Conservation (phyloP, 2,329 filamentous ascomycete species). For the Sporothrix brasiliensis region DNA sequence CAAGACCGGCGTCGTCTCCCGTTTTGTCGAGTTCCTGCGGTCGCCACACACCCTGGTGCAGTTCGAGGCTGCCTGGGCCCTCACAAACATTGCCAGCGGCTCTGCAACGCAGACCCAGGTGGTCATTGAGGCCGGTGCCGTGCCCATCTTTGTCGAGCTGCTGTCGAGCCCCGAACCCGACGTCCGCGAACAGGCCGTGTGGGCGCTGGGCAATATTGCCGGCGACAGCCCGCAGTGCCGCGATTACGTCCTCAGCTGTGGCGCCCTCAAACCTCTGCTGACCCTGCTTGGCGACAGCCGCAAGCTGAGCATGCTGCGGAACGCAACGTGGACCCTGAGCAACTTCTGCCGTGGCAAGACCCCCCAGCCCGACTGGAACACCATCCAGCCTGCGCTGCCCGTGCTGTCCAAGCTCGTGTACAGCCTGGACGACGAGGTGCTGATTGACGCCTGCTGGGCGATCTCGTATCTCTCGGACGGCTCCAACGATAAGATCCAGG, state of each 20-base stretch:
- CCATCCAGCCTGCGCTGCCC: constrained; percentile 89
- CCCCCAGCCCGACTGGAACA: constrained; percentile 96
- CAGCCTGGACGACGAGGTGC: constrained; percentile 94
- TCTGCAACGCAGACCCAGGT: constrained; percentile 98
- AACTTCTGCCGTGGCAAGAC: constrained; percentile 99
- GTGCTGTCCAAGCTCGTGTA: constrained; percentile 97
- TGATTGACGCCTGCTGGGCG: constrained; percentile 99
- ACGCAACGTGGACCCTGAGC: constrained; percentile 98
- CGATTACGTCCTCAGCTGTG: constrained; percentile 91
- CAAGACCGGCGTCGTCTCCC: constrained; percentile 95
- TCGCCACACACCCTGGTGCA: constrained; percentile 98
- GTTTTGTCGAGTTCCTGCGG: constrained; percentile 97
- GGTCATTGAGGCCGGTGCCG: constrained; percentile 95
- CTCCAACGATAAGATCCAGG: constrained; percentile 98
- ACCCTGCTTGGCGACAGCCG: constrained; percentile 92
- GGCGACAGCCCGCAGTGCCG: constrained; percentile 97
- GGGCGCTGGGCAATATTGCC: constrained; percentile 98
- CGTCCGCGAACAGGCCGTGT: constrained; percentile 96
- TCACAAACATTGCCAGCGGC: constrained; percentile 98
- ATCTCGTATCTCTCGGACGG: constrained; percentile 98
- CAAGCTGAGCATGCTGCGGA: constrained; percentile 98
- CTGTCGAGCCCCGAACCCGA: constrained; percentile 94
- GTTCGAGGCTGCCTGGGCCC: constrained; percentile 97
- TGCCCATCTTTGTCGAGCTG: constrained; percentile 97
- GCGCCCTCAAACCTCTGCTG: constrained; percentile 87